Evolutionary conservation across 192 early-diverging fungal genomes (phyloP), one percentile per base, ranked within the genome.

Genomic region (Paraglomus occultum): DNA sequence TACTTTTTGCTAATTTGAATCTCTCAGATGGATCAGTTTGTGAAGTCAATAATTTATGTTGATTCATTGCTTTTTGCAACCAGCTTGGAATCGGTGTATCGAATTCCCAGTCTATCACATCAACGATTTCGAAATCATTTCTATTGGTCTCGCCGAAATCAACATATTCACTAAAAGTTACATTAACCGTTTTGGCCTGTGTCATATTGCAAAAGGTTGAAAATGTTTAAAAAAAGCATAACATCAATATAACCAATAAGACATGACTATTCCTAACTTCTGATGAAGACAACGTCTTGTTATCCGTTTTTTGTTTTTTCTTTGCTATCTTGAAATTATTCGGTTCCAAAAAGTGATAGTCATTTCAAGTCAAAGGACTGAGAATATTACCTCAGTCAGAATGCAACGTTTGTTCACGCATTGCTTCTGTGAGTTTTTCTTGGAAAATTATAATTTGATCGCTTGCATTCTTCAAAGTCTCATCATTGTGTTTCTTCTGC

Each of bases 21-120:
- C 55, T 58, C 6, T 15, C 22, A 58, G 55, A 58, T 14, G n/a
- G 7, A 40, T 55, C 53, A 8, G 55, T 58, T 58, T 58, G 55
- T 58, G 55, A 58, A 40, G 11, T 58, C 55, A 58, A 58, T 40
- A n/a, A 58, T 40, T 58, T 31, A 40, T 58, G 55, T 58, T 40
- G 55, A 12, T 31, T n/a, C 42, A 58, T 31, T 58, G 42, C 31
- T 58, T 58, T 58, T 7, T n/a, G 15, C 42, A 58, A 40, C 55
- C 55, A 58, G 38, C 31, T 58, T 58, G 55, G 55, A 22, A 39
- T 39, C 42, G 55, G 55, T 58, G 14, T 40, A 58, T 58, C 55
- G n/a, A 58, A 58, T 40, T 58, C 38, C 55, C 38, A 58, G 42
- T 11, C 7, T 4, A 59, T 59, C 14, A n/a, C n/a, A n/a, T n/a